These are phyloP conservation scores for Pyrenopolyporus hunteri DNA, from an alignment of 495 filamentous ascomycete species.

Conservation along the genomic window DNA sequence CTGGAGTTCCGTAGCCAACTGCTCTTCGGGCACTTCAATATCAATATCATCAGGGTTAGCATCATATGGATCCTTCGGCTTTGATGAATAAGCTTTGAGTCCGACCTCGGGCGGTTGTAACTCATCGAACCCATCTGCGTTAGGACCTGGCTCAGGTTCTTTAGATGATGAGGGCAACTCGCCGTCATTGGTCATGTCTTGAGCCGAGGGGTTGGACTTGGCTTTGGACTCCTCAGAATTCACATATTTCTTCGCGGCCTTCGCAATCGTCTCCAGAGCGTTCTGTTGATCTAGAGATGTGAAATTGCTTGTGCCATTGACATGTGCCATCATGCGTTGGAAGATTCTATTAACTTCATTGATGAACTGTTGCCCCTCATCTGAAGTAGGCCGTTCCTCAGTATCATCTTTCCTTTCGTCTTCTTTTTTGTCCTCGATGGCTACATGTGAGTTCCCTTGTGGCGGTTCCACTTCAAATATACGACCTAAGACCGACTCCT, in stretches of 20 bases:
- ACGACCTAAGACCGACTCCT: slow-evolving; percentile 60
- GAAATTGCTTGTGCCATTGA: slow-evolving; percentile 40
- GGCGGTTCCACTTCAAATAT: slow-evolving; percentile 58
- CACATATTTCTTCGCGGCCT: slow-evolving; percentile 54
- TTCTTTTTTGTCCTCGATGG: slow-evolving; percentile 42
- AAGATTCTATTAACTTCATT: slow-evolving; percentile 48
- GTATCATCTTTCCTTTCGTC: not conserved
- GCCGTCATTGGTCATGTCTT: not conserved
- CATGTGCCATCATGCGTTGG: slow-evolving; percentile 42
- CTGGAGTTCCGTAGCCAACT: slow-evolving; percentile 41
- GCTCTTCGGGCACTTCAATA: slow-evolving; percentile 51
- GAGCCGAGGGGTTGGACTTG: not conserved
- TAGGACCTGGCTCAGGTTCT: not conserved
- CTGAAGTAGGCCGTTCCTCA: slow-evolving; percentile 29
- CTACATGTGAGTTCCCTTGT: slow-evolving; percentile 36
- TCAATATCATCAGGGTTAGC: slow-evolving; percentile 56
- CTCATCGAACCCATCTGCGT: not conserved
- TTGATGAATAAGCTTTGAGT: slow-evolving; percentile 10
- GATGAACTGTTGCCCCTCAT: slow-evolving; percentile 48
- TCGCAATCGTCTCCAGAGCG: slow-evolving; percentile 50
- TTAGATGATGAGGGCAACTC: not conserved
- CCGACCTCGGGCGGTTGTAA: not conserved
- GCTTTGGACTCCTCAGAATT: slow-evolving; percentile 40
- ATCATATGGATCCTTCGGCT: slow-evolving; percentile 39
- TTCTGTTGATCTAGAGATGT: slow-evolving; percentile 42